Conservation (phyloP, 257 asterid genomes). For the Solanum bulbocastanum region DNA sequence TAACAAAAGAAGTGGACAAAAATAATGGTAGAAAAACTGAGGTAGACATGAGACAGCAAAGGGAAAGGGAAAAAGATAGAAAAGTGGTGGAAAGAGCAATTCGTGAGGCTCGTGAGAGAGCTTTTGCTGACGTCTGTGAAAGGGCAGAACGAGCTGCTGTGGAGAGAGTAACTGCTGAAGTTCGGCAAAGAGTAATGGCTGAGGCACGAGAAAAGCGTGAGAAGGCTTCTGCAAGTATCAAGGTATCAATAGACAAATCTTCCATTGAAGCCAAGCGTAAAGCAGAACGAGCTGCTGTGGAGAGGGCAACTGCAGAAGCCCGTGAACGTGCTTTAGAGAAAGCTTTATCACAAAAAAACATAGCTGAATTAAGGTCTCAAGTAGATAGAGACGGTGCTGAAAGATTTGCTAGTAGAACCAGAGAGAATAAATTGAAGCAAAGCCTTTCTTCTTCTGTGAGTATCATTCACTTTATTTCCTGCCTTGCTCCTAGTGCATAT, state of each 20-base stretch:
- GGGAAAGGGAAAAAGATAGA: slow-evolving; percentile 71
- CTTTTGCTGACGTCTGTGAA: slow-evolving; percentile 89
- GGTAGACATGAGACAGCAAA: slow-evolving; percentile 59
- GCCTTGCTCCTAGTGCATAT: background rate
- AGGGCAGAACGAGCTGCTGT: slow-evolving; percentile 90
- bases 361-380: slow-evolving; percentile 29
- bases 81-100: slow-evolving; percentile 83
- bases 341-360: slow-evolving; percentile 64
- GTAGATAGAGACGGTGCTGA: slow-evolving; percentile 30
- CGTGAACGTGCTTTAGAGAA: slow-evolving; percentile 91
- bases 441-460: slow-evolving; percentile 85
- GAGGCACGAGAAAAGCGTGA: slow-evolving; percentile 65
- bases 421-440: slow-evolving; percentile 59
- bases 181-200: slow-evolving; percentile 53
- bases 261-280: slow-evolving; percentile 63
- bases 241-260: slow-evolving; percentile 37
- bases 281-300: slow-evolving; percentile 97
- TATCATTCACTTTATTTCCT: slow-evolving; percentile 3
- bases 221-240: slow-evolving; percentile 33
- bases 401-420: slow-evolving; percentile 32
- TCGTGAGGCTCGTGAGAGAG: slow-evolving; percentile 96
- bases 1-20: slow-evolving; percentile 16
- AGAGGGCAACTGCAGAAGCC: slow-evolving; percentile 91
- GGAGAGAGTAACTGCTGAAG: slow-evolving; percentile 80
- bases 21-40: slow-evolving; percentile 43